Evolutionary conservation across 768 basidiomycete genomes (phyloP), one percentile per base, ranked within the genome.

Genomic region (Trametes cingulata): DNA sequence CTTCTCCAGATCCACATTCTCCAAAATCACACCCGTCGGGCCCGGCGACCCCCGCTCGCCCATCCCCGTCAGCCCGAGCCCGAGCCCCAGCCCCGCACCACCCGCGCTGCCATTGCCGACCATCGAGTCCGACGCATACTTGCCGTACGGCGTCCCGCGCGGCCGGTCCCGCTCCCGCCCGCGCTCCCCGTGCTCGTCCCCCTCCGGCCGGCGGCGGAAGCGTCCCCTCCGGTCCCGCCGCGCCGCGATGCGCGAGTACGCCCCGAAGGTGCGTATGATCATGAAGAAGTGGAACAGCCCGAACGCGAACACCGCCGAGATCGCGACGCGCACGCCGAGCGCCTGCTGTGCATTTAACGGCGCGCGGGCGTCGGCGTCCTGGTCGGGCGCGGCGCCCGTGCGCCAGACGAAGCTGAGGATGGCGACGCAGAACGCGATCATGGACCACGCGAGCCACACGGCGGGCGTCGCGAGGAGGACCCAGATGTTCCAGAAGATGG

Each of bases 361-460:
- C 2, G 58, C 37, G 39, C 25, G 62, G 57, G 65, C 13, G 39
- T 67, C 62, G 1, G 76, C 75, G 9, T 62, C 62, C 2, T 68
- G 45, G 45, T 87, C 82, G 13, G 69, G 39, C 1, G 74, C 73
- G 0, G 83, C 79, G 15, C 86, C 87, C 0, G 81, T 80, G 41
- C 84, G 77, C 88, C 87, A 89, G 52, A 88, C 78, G 62, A 82
- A 91, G 7, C 84, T 79, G 33, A 88, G 75, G 64, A 91, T 86
- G 13, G 85, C 76, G 3, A 78, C 67, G 60, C 86, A 71, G 71
- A 90, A 90, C 52, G 84, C 76, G 5, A 88, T 75, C 80, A 91
- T 85, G 0, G 89, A 84, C 87, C 87, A 91, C 8, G 87, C 80
- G 57, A 90, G 81, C 85, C 87, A 90, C 10, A 89, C 73, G 0